These are phyloP conservation scores for Trametes punicea DNA, from an alignment of 768 basidiomycete genomes.

Conservation along the genomic window DNA sequence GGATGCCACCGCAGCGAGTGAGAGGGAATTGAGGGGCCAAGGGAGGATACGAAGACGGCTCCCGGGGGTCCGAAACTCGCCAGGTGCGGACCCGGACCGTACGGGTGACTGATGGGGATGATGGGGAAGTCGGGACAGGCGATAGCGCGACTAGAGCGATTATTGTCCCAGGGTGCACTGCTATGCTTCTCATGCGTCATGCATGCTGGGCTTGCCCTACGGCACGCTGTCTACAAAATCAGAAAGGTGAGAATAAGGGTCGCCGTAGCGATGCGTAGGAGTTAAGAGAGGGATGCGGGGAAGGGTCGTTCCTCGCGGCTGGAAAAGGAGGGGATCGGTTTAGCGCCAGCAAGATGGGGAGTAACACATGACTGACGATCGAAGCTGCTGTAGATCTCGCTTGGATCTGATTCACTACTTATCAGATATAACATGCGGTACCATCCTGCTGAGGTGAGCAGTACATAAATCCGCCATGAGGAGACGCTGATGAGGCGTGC, in stretches of 20 bases:
- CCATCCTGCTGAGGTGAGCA: conserved; percentile 3
- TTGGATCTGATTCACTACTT: conserved; percentile 1
- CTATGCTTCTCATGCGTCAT: conserved; percentile 2
- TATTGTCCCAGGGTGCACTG: neutral
- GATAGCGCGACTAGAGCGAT: conserved; percentile 9
- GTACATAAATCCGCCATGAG: conserved; percentile 8
- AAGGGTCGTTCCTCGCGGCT: conserved; percentile 1
- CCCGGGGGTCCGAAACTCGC: neutral
- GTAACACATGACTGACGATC: conserved; percentile 12
- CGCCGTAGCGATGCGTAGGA: neutral
- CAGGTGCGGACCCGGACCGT: no score
- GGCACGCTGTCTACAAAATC: neutral
- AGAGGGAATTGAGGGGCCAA: neutral
- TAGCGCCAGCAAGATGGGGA: neutral
- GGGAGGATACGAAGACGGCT: neutral
- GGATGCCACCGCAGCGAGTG: neutral
- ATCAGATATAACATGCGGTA: neutral
- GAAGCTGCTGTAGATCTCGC: conserved; percentile 13
- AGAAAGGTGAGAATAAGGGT: neutral
- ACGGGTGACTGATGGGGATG: conserved; percentile 10
- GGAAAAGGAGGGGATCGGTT: neutral
- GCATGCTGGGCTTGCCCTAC: neutral
- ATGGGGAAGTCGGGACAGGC: conserved; percentile 10
- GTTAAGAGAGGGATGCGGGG: neutral
- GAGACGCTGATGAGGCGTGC: neutral